Evolutionary conservation across 306 rosid genomes (phyloP), one percentile per base, ranked within the genome.

Genomic region (Astragalus membranaceus): DNA sequence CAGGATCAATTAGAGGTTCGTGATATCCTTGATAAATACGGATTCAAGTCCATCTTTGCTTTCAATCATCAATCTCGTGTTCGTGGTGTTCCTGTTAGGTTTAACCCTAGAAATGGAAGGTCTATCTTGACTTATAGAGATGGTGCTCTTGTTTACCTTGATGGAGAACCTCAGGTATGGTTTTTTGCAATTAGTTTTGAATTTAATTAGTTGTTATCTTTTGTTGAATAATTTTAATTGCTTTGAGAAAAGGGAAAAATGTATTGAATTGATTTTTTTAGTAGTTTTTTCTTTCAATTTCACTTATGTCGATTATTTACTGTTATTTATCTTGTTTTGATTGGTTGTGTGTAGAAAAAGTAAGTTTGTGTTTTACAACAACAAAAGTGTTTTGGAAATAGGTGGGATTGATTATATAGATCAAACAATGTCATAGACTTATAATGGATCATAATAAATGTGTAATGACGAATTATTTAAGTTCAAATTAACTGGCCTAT

Each of bases 81-180:
- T n/a, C 98, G 98, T 37, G 89, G 95, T 4, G 87, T 84, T 26
- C 91, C 95, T 26, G 83, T 94, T 41, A 85, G 97, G 9, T 90
- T 94, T 73, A 52, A 81, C 65, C 89, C 87, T 6, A 80, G 81
- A 23, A 94, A 88, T 35, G 98, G 98, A 26, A 84, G 97, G 70
- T 90, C 98, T 1, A 3, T 87, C 4, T 69, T 90, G 80, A 58
- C 67, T 13, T 94, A 94, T 35, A 85, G 53, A 61, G 89, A 87
- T 70, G 98, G 91, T 33, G 76, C 89, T 3, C 85, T 72, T 23
- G 59, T 94, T 49, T 60, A 62, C 65, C 72, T 93, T 10, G 98
- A 93, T 63, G 98, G 97, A 53, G 96, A 90, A 74, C 98, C 97
- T 8, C 81, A 81, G 98, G 98, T 90, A 10, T 29, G 30, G 17